Percentiles rank a stretch among this genome's conserved stretches.
Evolutionary conservation across 495 filamentous ascomycete species (phyloP).

Genomic region (Barbatosphaeria neglecta): DNA sequence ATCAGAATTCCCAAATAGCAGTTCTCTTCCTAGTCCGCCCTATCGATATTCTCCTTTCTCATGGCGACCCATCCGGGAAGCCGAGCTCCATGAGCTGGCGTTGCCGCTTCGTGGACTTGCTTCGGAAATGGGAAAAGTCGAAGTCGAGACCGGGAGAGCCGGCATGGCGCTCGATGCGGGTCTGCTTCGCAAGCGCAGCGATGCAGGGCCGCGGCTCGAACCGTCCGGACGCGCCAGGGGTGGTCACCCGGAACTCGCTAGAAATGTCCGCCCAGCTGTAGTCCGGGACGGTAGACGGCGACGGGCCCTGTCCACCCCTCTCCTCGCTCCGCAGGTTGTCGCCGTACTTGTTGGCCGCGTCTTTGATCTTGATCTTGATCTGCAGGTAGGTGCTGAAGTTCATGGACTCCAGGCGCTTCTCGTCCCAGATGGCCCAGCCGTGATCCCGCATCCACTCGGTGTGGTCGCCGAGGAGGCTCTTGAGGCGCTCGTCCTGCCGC

Average conservation of each 20-base stretch:
- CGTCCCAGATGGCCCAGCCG: neutral
- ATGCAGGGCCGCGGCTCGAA: neutral
- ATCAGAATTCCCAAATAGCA: neutral
- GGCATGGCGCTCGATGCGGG: neutral
- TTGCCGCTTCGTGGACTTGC: neutral
- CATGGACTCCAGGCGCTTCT: neutral
- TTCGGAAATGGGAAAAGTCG: neutral
- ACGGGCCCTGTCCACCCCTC: neutral
- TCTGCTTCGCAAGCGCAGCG: neutral
- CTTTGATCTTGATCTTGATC: neutral
- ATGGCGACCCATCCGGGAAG: no score
- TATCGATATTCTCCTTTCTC: no score
- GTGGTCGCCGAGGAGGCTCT: neutral
- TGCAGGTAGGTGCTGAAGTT: neutral
- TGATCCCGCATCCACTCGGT: neutral
- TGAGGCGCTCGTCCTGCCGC: neutral
- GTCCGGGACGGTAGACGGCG: neutral
- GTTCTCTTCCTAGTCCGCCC: no score
- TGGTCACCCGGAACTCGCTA: neutral
- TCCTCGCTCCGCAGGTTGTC: neutral
- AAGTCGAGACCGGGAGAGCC: neutral
- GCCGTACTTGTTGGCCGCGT: neutral
- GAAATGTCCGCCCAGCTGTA: neutral
- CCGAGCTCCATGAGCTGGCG: no score
- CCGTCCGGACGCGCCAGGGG: neutral